Conservation (phyloP, 2,329 filamentous ascomycete species). For the Erysiphe pulchra region DNA sequence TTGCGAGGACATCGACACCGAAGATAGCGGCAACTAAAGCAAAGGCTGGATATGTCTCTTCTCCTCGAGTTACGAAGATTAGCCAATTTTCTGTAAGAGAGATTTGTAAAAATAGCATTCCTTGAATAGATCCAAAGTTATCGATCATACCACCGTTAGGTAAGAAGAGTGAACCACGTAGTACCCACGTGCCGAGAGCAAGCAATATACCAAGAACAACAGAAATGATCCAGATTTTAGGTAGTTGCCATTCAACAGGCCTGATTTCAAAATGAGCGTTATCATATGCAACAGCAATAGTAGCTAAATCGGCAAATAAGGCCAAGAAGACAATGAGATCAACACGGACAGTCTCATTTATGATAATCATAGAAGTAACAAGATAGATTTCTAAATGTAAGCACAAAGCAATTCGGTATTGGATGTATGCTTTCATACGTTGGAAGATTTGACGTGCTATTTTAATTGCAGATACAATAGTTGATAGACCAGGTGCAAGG, state of each 20-base stretch:
- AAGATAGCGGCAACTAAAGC: conserved; percentile 47
- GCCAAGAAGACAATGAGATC: conserved; percentile 59
- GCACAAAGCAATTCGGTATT: conserved; percentile 82
- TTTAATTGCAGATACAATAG: conserved; percentile 81
- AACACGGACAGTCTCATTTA: conserved; percentile 48
- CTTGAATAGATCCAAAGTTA: conserved; percentile 49
- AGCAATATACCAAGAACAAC: conserved; percentile 42
- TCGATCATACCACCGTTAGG: conserved; percentile 46
- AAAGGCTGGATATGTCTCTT: conserved; percentile 48
- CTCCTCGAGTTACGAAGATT: conserved; percentile 52
- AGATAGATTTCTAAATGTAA: conserved; percentile 72
- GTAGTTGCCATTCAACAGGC: conserved; percentile 57
- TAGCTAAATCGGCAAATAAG: conserved; percentile 55
- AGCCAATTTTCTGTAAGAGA: conserved; percentile 55
- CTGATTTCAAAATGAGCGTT: conserved; percentile 52
- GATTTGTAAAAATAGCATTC: conserved; percentile 50
- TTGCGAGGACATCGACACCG: conserved; percentile 44
- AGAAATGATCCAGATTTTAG: conserved; percentile 60
- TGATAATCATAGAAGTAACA: conserved; percentile 53
- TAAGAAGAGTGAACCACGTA: conserved; percentile 45
- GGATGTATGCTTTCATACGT: conserved; percentile 88
- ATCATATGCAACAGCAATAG: conserved; percentile 55
- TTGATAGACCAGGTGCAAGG: conserved; percentile 70
- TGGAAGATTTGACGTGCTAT: conserved; percentile 90
- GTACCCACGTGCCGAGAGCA: conserved; percentile 44